Base-by-base conservation (phyloP, 2,329 filamentous ascomycete species). In the Botrytis deweyae region DNA sequence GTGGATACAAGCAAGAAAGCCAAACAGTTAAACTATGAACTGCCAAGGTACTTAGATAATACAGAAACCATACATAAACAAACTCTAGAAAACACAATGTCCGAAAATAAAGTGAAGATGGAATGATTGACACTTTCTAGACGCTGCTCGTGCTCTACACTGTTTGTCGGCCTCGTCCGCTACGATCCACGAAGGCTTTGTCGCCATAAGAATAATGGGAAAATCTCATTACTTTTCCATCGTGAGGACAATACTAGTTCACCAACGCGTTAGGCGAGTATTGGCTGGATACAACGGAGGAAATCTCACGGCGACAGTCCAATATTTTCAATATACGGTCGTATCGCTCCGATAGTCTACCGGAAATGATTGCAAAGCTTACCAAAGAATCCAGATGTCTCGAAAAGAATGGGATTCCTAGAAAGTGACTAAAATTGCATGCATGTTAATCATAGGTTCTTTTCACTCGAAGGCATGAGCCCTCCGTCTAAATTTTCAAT, bases 181-280 rank as follows among this genome's bases (percentile, higher is more conserved):
- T 10, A 25, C 7, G 29, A 29, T 3, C 9, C 7, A 42, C 38
- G 7, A 44, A 8, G 4, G 44, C 8, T 2, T 44, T 29, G 38
- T n/a, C 25, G n/a, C 38, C 14, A 20, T 29, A 2, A 20, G 7
- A n/a, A 63, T 29, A 33, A 33, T 33, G 33, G 33, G 33, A 33
- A 33, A 18, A 63, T 29, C 2, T 64, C 16, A 25, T 44, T 9
- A 20, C 4, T n/a, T 64, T 10, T 3, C 4, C 25, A 29, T 62
- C 7, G 16, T 0, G 14, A 25, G 8, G 25, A 20, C 1, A 29
- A 6, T 9, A 4, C 22, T 18, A 29, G 16, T 63, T 62, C 14
- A 0, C n/a, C 5, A 42, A 63, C 6, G 6, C 6, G 1, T 3
- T 2, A 25, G 18, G 12, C 6, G 38, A 7, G 40, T 1, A n/a